Evolutionary conservation across 169 alveolate species (phyloP).

Genomic region (Condylostoma magnum): DNA sequence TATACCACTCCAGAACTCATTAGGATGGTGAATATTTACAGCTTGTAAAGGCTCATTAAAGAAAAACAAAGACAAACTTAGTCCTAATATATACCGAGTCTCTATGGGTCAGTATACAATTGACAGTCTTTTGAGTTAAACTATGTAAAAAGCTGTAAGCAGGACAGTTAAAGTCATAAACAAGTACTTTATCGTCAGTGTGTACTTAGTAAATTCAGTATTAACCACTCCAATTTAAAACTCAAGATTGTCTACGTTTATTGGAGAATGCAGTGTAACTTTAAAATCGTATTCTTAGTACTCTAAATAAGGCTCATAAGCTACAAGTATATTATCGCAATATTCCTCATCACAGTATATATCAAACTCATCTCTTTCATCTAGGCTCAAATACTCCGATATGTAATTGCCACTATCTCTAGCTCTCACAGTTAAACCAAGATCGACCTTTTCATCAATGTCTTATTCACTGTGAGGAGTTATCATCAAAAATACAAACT

Average conservation of each 20-base stretch:
- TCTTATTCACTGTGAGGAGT: background rate
- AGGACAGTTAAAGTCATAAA: background rate
- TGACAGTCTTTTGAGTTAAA: background rate
- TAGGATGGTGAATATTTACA: background rate
- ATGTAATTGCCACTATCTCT: background rate
- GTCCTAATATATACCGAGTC: background rate
- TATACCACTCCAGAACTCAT: background rate
- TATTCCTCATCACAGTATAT: background rate
- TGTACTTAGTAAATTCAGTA: background rate
- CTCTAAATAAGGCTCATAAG: constrained; percentile 10
- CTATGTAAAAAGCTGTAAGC: background rate
- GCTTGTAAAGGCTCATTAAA: constrained; percentile 21
- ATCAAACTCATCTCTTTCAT: background rate
- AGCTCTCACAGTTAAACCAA: background rate
- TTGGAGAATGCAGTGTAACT: background rate
- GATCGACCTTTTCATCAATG: background rate
- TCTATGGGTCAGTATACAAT: background rate
- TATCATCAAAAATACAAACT: background rate
- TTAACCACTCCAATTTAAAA: background rate
- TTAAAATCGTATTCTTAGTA: background rate
- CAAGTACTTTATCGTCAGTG: background rate
- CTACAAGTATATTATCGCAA: background rate
- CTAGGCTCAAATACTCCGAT: background rate
- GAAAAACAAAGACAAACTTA: background rate
- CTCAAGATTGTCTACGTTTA: background rate